Base-by-base conservation (phyloP, 306 rosid species). In the Gastrolobium villosum region DNA sequence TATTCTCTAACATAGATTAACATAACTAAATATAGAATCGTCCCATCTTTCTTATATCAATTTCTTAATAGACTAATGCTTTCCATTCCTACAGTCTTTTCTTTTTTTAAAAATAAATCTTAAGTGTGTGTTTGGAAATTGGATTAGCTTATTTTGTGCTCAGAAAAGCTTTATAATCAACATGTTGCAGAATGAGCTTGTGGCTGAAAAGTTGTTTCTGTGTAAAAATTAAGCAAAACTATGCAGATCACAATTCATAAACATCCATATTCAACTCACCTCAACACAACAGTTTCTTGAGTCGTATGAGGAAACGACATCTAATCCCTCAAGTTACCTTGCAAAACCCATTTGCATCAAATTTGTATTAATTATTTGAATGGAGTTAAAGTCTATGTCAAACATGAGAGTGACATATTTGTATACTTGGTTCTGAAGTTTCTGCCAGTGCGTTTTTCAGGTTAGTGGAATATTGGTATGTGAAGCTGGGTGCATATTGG, bases 401-500 rank as follows among this genome's bases (percentile, higher is more conserved):
- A 78, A 50, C 32, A 34, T 55, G 48, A 44, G 64, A 64, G 50
- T 44, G 31, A 40, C 44, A 36, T 72, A 54, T 32, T 35, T 70
- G 20, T 13, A 60, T 34, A 52, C 65, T 55, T 69, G 68, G 73
- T 72, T 67, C 79, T 83, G 54, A 72, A 79, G 77, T 74, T 66
- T 69, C 67, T 84, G 63, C 41, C 48, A 55, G 41, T 81, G 74
- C 37, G 37, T 72, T 59, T 85, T 88, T 84, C 89, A 94, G 97
- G 97, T 92, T 79, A 94, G 97, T 80, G 99, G 99, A 75, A 85
- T 92, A 81, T 87, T 94, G 87, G 97, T 94, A 45, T 92, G 97
- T 82, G 99, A 94, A 88, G 97, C 97, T 48, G 99, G 97, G 56
- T 91, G 99, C 87, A 90, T 94, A 67, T 82, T 94, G 93, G 99